A percentile compares a stretch with the other conserved stretches of the same genome.
Evolutionary conservation across 345 rosid genomes (phyloP).

Genomic region (Citrus mangshanensis): DNA sequence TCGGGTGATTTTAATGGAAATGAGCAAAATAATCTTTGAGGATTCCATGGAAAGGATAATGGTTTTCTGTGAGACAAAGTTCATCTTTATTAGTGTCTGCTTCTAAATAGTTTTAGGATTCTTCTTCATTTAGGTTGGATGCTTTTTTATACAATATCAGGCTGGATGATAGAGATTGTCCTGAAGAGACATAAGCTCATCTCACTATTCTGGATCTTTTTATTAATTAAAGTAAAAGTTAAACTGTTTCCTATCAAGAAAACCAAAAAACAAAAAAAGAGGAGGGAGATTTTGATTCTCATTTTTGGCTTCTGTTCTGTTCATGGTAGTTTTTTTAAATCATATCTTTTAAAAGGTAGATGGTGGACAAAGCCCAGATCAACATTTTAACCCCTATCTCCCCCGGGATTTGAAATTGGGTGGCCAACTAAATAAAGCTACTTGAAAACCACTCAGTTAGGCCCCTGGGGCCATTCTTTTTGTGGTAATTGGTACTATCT

Average conservation of each 20-base stretch:
- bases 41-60: background rate
- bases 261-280: too few relatives aligned
- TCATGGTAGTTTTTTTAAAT: background rate
- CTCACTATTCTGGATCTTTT: background rate
- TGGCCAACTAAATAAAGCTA: too few relatives aligned
- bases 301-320: background rate
- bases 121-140: background rate
- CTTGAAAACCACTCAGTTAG: too few relatives aligned
- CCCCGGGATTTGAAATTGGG: too few relatives aligned
- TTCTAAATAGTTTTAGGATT: background rate
- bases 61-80: background rate
- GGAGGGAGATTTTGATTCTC: background rate
- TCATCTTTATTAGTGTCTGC: background rate
- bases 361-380: too few relatives aligned
- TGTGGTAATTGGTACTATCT: background rate
- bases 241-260: background rate
- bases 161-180: background rate
- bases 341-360: too few relatives aligned
- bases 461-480: too few relatives aligned
- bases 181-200: background rate
- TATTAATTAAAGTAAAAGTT: background rate
- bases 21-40: background rate
- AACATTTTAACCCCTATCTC: too few relatives aligned
- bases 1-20: background rate
- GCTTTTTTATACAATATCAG: background rate